phyloP scores from a whole-genome alignment of 2,329 filamentous ascomycete species.

The Trichophyton mentagrophytes region DNA sequence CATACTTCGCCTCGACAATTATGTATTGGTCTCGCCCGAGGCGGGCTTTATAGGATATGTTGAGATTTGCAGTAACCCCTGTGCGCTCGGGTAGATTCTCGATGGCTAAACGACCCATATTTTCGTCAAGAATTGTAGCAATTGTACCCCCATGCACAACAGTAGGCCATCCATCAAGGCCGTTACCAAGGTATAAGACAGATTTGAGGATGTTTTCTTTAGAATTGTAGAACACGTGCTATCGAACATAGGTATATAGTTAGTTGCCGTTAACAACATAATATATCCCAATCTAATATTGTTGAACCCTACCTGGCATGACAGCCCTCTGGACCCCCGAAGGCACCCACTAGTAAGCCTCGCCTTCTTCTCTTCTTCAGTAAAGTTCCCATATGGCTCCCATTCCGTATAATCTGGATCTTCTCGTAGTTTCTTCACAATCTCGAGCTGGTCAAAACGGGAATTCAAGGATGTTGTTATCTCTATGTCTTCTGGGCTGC shows the following conservation, averaged over 20 bases:
- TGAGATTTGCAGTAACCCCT: slow-evolving; percentile 45
- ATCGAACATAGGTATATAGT: slow-evolving; percentile 15
- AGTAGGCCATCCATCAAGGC: slow-evolving; percentile 55
- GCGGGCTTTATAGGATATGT: slow-evolving; percentile 51
- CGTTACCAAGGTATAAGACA: slow-evolving; percentile 57
- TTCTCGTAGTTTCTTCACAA: slow-evolving; percentile 27
- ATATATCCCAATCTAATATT: background rate
- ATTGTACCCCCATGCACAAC: slow-evolving; percentile 59
- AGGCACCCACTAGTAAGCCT: slow-evolving; percentile 30
- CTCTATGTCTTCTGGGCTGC: slow-evolving; percentile 23
- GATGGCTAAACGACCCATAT: slow-evolving; percentile 50
- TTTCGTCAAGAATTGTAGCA: slow-evolving; percentile 57
- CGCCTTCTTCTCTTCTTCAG: slow-evolving; percentile 23
- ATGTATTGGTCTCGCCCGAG: slow-evolving; percentile 51
- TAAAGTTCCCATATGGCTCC: slow-evolving; percentile 26
- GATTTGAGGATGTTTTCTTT: slow-evolving; percentile 46
- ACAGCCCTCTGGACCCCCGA: slow-evolving; percentile 28
- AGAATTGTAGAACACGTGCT: slow-evolving; percentile 53
- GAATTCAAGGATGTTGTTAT: slow-evolving; percentile 21
- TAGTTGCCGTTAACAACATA: background rate
- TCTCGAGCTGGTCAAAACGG: slow-evolving; percentile 24
- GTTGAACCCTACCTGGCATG: slow-evolving; percentile 27
- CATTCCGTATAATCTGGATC: slow-evolving; percentile 30
- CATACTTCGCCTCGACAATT: slow-evolving; percentile 40
- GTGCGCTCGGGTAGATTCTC: slow-evolving; percentile 36